Base-by-base conservation (phyloP, 495 filamentous ascomycete genomes). In the Halenospora varia region DNA sequence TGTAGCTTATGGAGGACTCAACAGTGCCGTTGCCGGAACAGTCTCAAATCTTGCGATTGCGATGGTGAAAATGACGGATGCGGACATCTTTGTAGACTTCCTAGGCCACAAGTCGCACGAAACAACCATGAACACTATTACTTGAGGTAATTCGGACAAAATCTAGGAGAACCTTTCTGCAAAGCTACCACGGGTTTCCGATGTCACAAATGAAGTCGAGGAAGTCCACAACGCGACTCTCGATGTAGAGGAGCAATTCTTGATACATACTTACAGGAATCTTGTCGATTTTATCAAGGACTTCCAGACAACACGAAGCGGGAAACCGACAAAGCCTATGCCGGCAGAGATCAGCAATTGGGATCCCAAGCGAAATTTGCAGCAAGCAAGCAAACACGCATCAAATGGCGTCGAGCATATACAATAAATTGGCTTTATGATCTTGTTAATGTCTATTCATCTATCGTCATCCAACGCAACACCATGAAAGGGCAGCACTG, bases 361-460 rank as follows among this genome's bases (percentile, higher is more conserved):
- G 76, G 58, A 79, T 51, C 72, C 75, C 3, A 65, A 69, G 2
- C 57, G 78, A 29, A 62, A 80, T 48, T 70, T 78, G 23, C 56
- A 66, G 53, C 24, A 48, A 11, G 70, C 73, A 2, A 73, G 53
- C 44, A 65, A 74, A 24, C 56, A 35, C 62, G 73, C n/a, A 25
- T 70, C 20, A 62, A 67, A 23, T 78, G 77, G 76, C 73, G 77
- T 15, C 70, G 74, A 4, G 53, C 62, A 1, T 80, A 78, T 50
- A 74, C 71, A 41, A 75, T 80, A 61, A 78, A 77, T 65, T 76
- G 73, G 75, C 72, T 80, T 1, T 79, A 78, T 57, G 75, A 79
- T 48, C 67, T 79, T 20, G 72, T 77, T 53, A 76, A 75, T 26
- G 26, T 75, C 19, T 74, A 67, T 42, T 75, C 74, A 18, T 66